Evolutionary conservation across 78 protist genomes (phyloP).

Genomic region (Cyanophora paradoxa): DNA sequence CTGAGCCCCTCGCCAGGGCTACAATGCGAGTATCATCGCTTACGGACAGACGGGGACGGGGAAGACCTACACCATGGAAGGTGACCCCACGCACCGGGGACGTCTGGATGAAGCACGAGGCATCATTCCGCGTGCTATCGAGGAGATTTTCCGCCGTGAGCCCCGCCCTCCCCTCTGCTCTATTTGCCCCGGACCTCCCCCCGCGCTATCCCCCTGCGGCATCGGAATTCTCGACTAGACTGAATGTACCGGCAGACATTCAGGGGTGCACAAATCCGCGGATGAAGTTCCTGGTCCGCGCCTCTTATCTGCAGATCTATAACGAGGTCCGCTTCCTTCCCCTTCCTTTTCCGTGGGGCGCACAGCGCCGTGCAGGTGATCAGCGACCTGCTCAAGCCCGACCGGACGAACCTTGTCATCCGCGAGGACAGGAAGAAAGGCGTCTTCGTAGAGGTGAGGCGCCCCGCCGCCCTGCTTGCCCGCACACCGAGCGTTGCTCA

Average conservation of each 20-base stretch:
- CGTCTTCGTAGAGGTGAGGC: no score
- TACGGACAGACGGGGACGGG: slow-evolving; percentile 73
- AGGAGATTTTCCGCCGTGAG: slow-evolving; percentile 47
- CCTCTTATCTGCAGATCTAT: slow-evolving; percentile 62
- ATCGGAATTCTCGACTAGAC: no score
- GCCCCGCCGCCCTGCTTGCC: background rate
- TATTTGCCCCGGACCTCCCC: background rate
- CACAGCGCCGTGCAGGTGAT: slow-evolving; percentile 52
- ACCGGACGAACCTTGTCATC: slow-evolving; percentile 30
- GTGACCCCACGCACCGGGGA: slow-evolving; percentile 17
- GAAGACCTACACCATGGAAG: slow-evolving; percentile 79
- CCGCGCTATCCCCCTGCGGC: background rate
- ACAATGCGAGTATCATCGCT: slow-evolving; percentile 69
- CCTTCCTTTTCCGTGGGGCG: slow-evolving; percentile 32
- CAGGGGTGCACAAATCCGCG: background rate
- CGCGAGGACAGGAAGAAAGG: slow-evolving; percentile 42
- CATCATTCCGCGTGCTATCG: slow-evolving; percentile 71
- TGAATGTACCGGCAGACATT: background rate
- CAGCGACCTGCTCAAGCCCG: slow-evolving; percentile 64
- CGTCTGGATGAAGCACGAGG: slow-evolving; percentile 36
- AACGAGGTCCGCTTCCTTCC: no score
- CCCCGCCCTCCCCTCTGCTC: background rate
- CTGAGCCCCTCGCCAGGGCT: slow-evolving; percentile 20
- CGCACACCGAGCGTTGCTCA: background rate
- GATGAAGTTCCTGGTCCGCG: slow-evolving; percentile 25